Percentiles rank a stretch among this genome's conserved stretches.
Evolutionary conservation across 202 grass and related monocot species (phyloP).

Genomic region (Saccharum hybrid): DNA sequence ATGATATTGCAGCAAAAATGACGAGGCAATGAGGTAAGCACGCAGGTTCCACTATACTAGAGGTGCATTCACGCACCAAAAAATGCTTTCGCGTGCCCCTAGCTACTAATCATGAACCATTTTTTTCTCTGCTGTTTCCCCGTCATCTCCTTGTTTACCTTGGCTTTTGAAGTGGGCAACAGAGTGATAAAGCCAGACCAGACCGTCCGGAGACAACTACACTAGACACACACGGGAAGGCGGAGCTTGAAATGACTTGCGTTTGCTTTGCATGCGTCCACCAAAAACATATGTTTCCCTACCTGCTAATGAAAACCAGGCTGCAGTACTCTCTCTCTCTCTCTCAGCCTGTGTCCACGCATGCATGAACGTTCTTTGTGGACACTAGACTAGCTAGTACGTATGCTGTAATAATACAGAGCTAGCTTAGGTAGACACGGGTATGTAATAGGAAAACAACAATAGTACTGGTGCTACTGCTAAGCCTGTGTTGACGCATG

Average conservation of each 20-base stretch:
- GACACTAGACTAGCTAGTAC: too few species aligned
- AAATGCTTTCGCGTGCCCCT: not conserved
- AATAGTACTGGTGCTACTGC: slow-evolving; percentile 25
- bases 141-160: not conserved
- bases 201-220: slow-evolving; percentile 18
- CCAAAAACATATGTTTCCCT: slow-evolving; percentile 40
- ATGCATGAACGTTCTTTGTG: not conserved
- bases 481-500: slow-evolving; percentile 34
- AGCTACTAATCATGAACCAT: slow-evolving; percentile 11
- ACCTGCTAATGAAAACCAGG: not conserved
- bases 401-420: not conserved
- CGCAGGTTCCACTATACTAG: slow-evolving; percentile 7
- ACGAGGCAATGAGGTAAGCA: slow-evolving; percentile 43
- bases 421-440: not conserved
- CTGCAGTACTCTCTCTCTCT: not conserved
- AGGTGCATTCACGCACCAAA: not conserved
- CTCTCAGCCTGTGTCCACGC: not conserved
- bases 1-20: slow-evolving; percentile 6
- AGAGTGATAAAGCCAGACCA: slow-evolving; percentile 12
- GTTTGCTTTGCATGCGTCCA: slow-evolving; percentile 45
- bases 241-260: slow-evolving; percentile 47
- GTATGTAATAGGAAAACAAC: not conserved
- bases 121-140: not conserved
- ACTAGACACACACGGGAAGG: slow-evolving; percentile 12
- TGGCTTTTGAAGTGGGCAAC: slow-evolving; percentile 20